Percentiles rank a stretch among this genome's conserved stretches.
Conservation (phyloP, 176 grass and related monocot species). For the Musa schizocarpa region DNA sequence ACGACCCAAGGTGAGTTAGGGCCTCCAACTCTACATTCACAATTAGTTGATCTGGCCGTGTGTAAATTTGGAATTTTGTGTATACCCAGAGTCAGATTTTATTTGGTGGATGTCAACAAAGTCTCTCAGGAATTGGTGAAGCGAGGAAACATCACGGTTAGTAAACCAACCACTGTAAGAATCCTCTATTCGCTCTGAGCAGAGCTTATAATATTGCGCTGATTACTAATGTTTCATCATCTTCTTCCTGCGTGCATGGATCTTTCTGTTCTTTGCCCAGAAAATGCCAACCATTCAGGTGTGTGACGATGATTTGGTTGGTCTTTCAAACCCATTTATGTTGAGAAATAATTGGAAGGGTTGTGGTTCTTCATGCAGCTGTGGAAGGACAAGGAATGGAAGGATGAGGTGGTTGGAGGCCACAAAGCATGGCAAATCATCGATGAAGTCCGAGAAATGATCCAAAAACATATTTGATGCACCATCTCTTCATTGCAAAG, state of each 20-base stretch:
- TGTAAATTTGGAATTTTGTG: constrained; percentile 14
- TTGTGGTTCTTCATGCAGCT: constrained; percentile 30
- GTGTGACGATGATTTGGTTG: constrained; percentile 23
- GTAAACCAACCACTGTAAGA: constrained; percentile 14
- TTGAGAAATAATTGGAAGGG: not conserved
- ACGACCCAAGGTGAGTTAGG: constrained; percentile 36
- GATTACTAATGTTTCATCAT: too few species aligned
- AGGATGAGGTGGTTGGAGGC: constrained; percentile 74
- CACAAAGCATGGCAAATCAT: constrained; percentile 89
- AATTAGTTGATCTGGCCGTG: not conserved
- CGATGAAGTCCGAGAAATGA: constrained; percentile 90
- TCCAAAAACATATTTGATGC: constrained; percentile 57
- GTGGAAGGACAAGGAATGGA: constrained; percentile 88
- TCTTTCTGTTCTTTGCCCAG: constrained; percentile 16
- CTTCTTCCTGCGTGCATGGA: too few species aligned
- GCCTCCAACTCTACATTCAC: not conserved
- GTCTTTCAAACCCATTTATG: not conserved
- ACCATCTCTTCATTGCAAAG: not conserved
- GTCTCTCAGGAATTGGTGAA: constrained; percentile 65
- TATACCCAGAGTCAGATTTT: constrained; percentile 50
- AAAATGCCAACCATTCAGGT: constrained; percentile 99
- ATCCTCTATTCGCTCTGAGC: too few species aligned
- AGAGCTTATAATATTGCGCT: too few species aligned
- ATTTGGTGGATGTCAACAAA: constrained; percentile 81
- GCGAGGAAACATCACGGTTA: constrained; percentile 83